These are phyloP conservation scores for Voacanga thouarsii DNA, from an alignment of 257 asterid species.

Conservation along the genomic window DNA sequence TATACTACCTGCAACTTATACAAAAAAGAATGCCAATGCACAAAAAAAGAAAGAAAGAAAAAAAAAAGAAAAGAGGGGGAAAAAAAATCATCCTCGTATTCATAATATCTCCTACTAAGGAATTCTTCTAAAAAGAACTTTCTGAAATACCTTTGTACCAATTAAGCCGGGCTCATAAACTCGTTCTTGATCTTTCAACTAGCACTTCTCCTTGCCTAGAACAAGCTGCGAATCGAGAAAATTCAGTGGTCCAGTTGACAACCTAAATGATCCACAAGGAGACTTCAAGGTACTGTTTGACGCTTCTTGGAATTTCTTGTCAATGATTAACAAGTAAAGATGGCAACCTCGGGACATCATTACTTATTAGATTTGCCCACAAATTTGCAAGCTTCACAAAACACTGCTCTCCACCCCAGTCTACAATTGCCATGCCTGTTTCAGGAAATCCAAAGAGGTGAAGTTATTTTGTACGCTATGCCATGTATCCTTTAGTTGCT, in stretches of 20 bases:
- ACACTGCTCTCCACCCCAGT: conserved; percentile 56
- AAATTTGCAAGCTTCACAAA: conserved; percentile 68
- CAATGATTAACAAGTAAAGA: conserved; percentile 31
- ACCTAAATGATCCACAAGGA: background rate
- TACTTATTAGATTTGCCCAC: conserved; percentile 61
- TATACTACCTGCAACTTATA: background rate
- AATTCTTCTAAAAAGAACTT: background rate
- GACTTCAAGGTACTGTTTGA: background rate
- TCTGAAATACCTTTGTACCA: background rate
- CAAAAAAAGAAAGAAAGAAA: background rate
- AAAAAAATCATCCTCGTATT: background rate
- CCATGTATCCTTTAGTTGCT: no score
- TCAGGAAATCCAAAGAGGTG: conserved; percentile 1
- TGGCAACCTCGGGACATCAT: conserved; percentile 54
- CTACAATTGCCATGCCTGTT: conserved; percentile 54
- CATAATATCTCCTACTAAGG: background rate
- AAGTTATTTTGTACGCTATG: background rate
- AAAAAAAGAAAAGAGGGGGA: no score
- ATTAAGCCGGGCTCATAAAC: background rate
- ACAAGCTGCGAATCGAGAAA: background rate
- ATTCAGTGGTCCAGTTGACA: background rate
- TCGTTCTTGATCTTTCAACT: background rate
- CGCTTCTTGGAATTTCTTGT: background rate
- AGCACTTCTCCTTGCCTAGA: background rate
- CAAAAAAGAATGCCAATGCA: background rate